These are phyloP conservation scores for Eucalyptus guilfoylei DNA, from an alignment of 345 rosid species.

Conservation along the genomic window DNA sequence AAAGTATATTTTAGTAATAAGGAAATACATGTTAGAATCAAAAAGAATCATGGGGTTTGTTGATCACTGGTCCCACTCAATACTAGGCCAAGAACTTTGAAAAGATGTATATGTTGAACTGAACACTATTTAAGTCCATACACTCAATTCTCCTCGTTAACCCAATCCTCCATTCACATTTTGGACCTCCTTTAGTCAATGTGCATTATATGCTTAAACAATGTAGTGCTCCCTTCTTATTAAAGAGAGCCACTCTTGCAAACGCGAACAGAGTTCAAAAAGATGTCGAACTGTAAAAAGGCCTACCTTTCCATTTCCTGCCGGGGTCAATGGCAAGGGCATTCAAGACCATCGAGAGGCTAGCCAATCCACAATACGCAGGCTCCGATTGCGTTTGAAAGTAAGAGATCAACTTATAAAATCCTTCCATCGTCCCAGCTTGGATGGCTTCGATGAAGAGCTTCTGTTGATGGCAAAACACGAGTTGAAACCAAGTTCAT, in stretches of 20 bases:
- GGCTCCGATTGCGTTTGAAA: constrained; percentile 96
- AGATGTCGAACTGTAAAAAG: background rate
- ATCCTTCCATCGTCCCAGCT: constrained; percentile 88
- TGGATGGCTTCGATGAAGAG: constrained; percentile 77
- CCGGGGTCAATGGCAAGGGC: constrained; percentile 87
- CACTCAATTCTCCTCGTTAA: background rate
- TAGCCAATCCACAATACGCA: constrained; percentile 82
- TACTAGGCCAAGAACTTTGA: background rate
- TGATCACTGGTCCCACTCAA: background rate
- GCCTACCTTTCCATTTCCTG: constrained; percentile 68
- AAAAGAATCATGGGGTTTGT: background rate
- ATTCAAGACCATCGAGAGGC: constrained; percentile 82
- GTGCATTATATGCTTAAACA: background rate
- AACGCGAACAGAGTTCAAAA: background rate
- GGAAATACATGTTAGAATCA: background rate
- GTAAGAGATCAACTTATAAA: constrained; percentile 65
- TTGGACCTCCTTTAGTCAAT: background rate
- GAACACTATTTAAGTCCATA: background rate
- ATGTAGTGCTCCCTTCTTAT: background rate
- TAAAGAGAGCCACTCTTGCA: background rate
- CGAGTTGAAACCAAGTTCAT: background rate
- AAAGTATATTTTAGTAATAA: background rate
- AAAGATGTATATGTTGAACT: background rate
- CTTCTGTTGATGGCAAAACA: constrained; percentile 22
- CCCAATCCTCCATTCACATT: background rate